Evolutionary conservation across 2,329 filamentous ascomycete species (phyloP).

Genomic region (Claviceps paspali): DNA sequence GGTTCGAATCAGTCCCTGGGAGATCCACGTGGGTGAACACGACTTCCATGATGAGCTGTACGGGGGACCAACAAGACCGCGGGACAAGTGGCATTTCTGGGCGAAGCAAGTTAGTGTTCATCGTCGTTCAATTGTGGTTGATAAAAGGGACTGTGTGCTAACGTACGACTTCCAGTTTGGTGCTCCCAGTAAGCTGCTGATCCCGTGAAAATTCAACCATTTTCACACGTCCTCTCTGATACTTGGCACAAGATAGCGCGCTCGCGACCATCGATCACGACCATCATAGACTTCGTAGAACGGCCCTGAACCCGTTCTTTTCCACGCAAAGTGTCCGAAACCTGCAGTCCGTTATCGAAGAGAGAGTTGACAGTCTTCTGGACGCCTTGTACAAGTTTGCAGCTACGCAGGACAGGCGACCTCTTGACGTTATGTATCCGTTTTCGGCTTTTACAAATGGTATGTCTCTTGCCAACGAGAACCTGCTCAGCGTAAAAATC

Average conservation of each 20-base stretch:
- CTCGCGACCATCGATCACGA: constrained; percentile 21
- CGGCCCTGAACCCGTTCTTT: constrained; percentile 22
- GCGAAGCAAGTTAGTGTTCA: constrained; percentile 17
- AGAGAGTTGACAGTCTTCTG: constrained; percentile 19
- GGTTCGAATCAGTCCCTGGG: constrained; percentile 24
- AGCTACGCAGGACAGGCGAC: constrained; percentile 11
- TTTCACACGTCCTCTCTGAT: constrained; percentile 3
- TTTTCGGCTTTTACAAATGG: constrained; percentile 24
- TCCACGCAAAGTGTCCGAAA: constrained; percentile 21
- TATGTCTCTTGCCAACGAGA: constrained; percentile 4
- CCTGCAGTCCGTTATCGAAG: constrained; percentile 22
- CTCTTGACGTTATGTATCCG: constrained; percentile 21
- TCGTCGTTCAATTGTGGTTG: background rate
- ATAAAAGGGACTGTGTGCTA: background rate
- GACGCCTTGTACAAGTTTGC: constrained; percentile 16
- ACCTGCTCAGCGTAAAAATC: too few relatives aligned
- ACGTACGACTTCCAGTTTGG: constrained; percentile 13
- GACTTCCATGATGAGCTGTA: constrained; percentile 26
- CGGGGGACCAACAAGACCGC: constrained; percentile 14
- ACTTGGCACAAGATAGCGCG: constrained; percentile 15
- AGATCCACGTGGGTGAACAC: constrained; percentile 22
- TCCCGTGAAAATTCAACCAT: background rate
- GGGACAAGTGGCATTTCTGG: constrained; percentile 21
- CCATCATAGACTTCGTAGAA: constrained; percentile 18
- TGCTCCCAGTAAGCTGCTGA: constrained; percentile 14